A percentile compares a stretch with the other conserved stretches of the same genome.
phyloP scores from a whole-genome alignment of 352 stramenopile genomes.

The Globisporangium splendens region DNA sequence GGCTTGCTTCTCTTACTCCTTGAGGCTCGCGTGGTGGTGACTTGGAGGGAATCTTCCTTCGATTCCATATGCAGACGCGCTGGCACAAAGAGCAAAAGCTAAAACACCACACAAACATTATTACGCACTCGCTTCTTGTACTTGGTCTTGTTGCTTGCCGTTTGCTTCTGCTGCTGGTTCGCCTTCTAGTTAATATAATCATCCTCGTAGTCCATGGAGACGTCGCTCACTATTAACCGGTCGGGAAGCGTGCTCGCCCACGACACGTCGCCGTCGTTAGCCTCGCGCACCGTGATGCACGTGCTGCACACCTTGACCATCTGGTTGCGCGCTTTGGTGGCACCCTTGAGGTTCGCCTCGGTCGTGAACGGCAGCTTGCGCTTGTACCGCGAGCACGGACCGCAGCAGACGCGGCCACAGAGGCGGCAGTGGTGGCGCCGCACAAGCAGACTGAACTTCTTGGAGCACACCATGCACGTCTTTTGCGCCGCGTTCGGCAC shows the following conservation, averaged over 20 bases:
- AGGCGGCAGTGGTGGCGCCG: conserved; percentile 80
- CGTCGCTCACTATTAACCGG: conserved; percentile 50
- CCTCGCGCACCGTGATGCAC: conserved; percentile 60
- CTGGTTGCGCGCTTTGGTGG: conserved; percentile 38
- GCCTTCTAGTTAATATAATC: conserved; percentile 25
- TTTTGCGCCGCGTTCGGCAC: conserved; percentile 60
- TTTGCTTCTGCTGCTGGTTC: background rate
- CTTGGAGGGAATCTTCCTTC: background rate
- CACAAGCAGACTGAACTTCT: conserved; percentile 65
- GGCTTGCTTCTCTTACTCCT: background rate
- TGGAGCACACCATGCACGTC: conserved; percentile 69
- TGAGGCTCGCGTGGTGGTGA: too few species aligned
- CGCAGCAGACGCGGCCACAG: conserved; percentile 80
- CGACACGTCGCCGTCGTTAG: conserved; percentile 46
- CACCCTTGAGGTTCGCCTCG: conserved; percentile 28
- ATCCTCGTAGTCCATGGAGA: conserved; percentile 47
- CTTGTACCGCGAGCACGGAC: conserved; percentile 77
- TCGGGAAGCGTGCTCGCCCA: conserved; percentile 47
- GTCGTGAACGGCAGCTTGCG: conserved; percentile 55
- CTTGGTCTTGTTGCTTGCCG: background rate
- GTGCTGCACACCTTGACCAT: conserved; percentile 70
- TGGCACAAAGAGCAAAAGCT: too few species aligned
- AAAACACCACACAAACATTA: too few species aligned
- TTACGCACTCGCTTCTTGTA: background rate
- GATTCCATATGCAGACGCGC: background rate